Evolutionary conservation across 23 red algal species (phyloP).

Genomic region (Gracilariopsis chorda): DNA sequence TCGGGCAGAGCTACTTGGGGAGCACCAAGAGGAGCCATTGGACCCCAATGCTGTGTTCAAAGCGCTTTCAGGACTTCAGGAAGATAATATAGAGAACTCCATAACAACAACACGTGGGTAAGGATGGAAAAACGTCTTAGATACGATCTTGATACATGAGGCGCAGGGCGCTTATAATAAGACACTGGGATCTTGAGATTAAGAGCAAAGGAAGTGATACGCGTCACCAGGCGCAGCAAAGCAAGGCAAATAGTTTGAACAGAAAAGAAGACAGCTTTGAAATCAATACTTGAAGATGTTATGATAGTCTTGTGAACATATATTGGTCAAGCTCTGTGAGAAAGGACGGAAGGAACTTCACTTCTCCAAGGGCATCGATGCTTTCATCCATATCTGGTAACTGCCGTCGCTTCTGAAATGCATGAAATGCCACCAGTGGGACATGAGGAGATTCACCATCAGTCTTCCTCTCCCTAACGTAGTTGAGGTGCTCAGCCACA

Average conservation of each 20-base stretch:
- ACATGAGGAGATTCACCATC: conserved; percentile 11
- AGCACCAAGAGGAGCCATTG: not conserved
- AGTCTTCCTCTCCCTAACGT: conserved; percentile 32
- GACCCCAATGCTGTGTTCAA: conserved; percentile 50
- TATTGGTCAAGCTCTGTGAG: conserved; percentile 5
- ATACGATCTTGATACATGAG: too few relatives aligned
- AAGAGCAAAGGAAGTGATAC: too few relatives aligned
- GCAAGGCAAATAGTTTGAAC: too few relatives aligned
- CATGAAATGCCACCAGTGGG: conserved; percentile 46
- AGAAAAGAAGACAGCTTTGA: too few relatives aligned
- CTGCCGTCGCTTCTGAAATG: conserved; percentile 4
- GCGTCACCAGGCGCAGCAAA: too few relatives aligned
- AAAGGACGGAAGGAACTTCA: conserved; percentile 59
- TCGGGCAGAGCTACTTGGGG: conserved; percentile 25
- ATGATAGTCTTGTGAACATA: conserved; percentile 43
- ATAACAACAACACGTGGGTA: not conserved
- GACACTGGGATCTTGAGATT: too few relatives aligned
- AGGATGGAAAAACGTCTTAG: too few relatives aligned
- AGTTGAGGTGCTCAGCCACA: conserved; percentile 51
- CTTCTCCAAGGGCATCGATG: conserved; percentile 38
- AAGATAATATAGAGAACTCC: not conserved
- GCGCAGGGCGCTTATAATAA: not conserved
- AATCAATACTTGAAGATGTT: too few relatives aligned
- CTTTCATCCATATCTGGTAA: conserved; percentile 43
- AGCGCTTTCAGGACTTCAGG: not conserved